phyloP scores from a whole-genome alignment of 176 grass and related monocot species.

The Metroxylon sagu region DNA sequence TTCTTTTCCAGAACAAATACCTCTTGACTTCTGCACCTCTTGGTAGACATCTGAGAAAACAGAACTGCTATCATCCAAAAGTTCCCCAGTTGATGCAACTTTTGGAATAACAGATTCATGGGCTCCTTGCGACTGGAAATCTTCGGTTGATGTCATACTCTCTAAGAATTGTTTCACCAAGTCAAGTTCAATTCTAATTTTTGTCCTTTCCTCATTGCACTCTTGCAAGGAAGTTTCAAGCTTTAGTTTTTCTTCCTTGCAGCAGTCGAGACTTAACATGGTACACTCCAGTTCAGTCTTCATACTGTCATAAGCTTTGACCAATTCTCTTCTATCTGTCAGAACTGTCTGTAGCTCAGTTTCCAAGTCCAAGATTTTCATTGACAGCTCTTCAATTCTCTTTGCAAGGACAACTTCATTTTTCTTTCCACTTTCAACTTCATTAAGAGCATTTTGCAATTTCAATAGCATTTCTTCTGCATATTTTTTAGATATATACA shows the following conservation, averaged over 20 bases:
- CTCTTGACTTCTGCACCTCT: constrained; percentile 13
- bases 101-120: constrained; percentile 30
- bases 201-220: constrained; percentile 70
- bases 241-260: constrained; percentile 85
- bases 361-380: constrained; percentile 71
- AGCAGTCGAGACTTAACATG: constrained; percentile 74
- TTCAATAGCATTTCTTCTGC: constrained; percentile 97
- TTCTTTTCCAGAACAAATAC: constrained; percentile 5
- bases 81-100: constrained; percentile 37
- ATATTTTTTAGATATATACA: constrained; percentile 72
- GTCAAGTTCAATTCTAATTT: constrained; percentile 71
- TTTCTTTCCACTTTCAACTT: constrained; percentile 81
- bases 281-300: constrained; percentile 76
- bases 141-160: constrained; percentile 58
- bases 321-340: constrained; percentile 80
- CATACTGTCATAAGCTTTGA: constrained; percentile 71
- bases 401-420: constrained; percentile 84
- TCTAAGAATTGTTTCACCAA: constrained; percentile 79
- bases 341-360: constrained; percentile 55
- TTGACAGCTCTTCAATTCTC: constrained; percentile 82
- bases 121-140: constrained; percentile 14
- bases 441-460: constrained; percentile 87
- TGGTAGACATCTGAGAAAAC: constrained; percentile 4
- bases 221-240: constrained; percentile 65
- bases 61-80: constrained; percentile 42